Evolutionary conservation across 192 early-diverging fungal species (phyloP).

Genomic region (Umbelopsis ramanniana): DNA sequence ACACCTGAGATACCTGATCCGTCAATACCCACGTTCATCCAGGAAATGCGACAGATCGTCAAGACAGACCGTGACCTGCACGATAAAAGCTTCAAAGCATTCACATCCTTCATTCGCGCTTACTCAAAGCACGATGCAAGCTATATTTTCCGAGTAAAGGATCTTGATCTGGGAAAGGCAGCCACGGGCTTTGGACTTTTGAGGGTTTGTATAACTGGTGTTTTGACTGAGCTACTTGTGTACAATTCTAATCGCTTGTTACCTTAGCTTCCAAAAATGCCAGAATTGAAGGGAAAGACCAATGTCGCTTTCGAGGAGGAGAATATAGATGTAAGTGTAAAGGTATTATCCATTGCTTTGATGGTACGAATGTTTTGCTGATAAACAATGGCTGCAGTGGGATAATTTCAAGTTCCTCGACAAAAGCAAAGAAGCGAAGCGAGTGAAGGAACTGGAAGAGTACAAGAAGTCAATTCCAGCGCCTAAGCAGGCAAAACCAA

Average conservation of each 20-base stretch:
- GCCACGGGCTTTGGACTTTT: conserved; percentile 83
- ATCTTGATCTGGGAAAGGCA: conserved; percentile 78
- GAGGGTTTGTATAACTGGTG: conserved; percentile 34
- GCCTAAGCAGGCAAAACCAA: background rate
- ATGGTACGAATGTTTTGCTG: no score
- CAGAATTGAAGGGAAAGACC: conserved; percentile 75
- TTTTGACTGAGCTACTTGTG: conserved; percentile 4
- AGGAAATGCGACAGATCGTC: conserved; percentile 57
- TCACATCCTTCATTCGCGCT: conserved; percentile 88
- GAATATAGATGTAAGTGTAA: conserved; percentile 49
- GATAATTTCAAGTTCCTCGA: conserved; percentile 71
- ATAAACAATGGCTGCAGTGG: conserved; percentile 41
- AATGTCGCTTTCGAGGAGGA: conserved; percentile 45
- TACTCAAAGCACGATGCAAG: conserved; percentile 94
- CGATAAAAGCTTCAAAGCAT: conserved; percentile 81
- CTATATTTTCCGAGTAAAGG: conserved; percentile 89
- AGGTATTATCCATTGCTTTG: background rate
- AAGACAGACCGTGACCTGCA: conserved; percentile 77
- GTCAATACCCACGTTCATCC: conserved; percentile 55
- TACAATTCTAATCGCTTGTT: background rate
- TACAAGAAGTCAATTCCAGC: background rate
- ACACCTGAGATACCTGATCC: conserved; percentile 44
- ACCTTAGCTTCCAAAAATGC: conserved; percentile 87
- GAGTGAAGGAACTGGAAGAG: conserved; percentile 30
- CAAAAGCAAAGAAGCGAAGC: conserved; percentile 70